Conservation (phyloP, 139 green algal genomes). For the Yamagishiella unicocca region DNA sequence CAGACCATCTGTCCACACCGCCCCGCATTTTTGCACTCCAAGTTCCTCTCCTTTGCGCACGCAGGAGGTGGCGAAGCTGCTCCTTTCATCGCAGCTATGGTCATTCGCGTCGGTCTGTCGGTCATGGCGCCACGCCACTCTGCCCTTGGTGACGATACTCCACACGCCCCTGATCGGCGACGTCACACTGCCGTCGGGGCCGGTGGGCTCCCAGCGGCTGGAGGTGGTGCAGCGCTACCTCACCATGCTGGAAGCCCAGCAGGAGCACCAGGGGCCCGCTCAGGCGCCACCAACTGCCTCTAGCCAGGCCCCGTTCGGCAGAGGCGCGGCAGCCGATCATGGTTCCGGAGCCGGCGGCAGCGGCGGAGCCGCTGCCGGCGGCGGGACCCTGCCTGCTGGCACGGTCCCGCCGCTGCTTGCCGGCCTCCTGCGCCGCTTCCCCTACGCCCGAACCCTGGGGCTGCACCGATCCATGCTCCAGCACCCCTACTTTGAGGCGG, state of each 20-base stretch:
- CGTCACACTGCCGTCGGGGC: constrained; percentile 4
- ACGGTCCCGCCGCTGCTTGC: neutral
- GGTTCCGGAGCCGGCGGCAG: too few species aligned
- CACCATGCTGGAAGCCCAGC: neutral
- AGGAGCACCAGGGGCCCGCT: neutral
- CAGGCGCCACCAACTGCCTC: too few species aligned
- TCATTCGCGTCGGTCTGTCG: neutral
- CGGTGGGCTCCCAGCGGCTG: neutral
- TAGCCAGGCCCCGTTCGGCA: too few species aligned
- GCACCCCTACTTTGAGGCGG: constrained; percentile 11
- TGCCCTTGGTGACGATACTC: constrained; percentile 5
- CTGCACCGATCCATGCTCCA: constrained; percentile 13
- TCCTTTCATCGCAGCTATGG: neutral
- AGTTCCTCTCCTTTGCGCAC: neutral
- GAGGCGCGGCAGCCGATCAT: too few species aligned
- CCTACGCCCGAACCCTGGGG: neutral
- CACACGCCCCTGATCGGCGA: neutral
- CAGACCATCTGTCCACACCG: neutral
- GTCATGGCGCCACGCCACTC: neutral
- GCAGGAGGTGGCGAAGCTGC: constrained; percentile 4
- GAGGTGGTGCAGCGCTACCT: constrained; percentile 2
- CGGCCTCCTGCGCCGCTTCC: constrained; percentile 10
- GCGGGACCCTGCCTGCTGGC: too few species aligned
- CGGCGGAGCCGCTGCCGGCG: too few species aligned
- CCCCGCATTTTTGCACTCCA: neutral